These are phyloP conservation scores for Picochlorum sp. DNA, from an alignment of 139 green algal genomes.

Conservation along the genomic window DNA sequence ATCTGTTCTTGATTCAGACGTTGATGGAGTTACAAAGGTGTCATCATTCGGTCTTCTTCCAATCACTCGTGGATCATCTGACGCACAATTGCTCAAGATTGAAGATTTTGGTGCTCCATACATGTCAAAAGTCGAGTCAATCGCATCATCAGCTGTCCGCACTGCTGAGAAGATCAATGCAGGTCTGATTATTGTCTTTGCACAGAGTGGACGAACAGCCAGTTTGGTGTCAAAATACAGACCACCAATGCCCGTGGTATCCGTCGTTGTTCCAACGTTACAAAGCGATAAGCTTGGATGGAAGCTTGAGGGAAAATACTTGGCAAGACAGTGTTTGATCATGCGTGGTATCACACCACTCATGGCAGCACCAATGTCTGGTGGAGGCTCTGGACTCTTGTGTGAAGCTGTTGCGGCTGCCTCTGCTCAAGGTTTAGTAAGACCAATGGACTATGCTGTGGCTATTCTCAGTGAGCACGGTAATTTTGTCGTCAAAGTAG, in stretches of 20 bases:
- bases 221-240: conserved; percentile 81
- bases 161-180: conserved; percentile 76
- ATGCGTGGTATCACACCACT: conserved; percentile 42
- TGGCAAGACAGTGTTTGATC: conserved; percentile 40
- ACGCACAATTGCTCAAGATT: conserved; percentile 1
- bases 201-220: conserved; percentile 65
- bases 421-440: conserved; percentile 20
- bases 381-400: conserved; percentile 28
- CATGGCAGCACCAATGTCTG: conserved; percentile 39
- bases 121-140: conserved; percentile 49
- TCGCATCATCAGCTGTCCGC: conserved; percentile 74
- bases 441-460: conserved; percentile 63
- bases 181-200: conserved; percentile 75
- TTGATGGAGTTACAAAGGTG: neutral
- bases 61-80: neutral
- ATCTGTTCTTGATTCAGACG: neutral
- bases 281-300: conserved; percentile 23
- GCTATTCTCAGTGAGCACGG: conserved; percentile 44
- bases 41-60: conserved; percentile 27
- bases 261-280: conserved; percentile 44
- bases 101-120: conserved; percentile 9
- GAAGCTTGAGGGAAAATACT: conserved; percentile 32
- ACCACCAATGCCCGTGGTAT: conserved; percentile 52
- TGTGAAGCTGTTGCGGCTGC: conserved; percentile 32
- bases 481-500: conserved; percentile 42